Conservation (phyloP, 495 filamentous ascomycete genomes). For the Aspergillus haitiensis region DNA sequence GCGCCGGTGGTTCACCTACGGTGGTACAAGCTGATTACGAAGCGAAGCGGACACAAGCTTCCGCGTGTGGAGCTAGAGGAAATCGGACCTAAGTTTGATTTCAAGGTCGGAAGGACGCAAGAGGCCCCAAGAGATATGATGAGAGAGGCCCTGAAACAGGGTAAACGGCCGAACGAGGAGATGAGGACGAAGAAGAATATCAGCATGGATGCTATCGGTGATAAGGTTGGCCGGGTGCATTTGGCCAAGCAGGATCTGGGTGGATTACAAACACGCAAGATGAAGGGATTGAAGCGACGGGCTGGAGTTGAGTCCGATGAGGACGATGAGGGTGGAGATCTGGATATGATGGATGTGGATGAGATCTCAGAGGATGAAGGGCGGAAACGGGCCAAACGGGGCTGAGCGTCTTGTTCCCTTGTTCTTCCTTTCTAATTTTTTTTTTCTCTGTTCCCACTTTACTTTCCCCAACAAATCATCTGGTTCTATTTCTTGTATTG, state of each 20-base stretch:
- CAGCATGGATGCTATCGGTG: slow-evolving; percentile 83
- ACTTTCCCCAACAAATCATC: too few species aligned
- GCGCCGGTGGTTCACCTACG: slow-evolving; percentile 77
- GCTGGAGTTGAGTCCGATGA: slow-evolving; percentile 54
- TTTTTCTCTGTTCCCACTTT: slow-evolving; percentile 27
- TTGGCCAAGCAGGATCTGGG: slow-evolving; percentile 85
- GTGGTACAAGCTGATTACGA: slow-evolving; percentile 79
- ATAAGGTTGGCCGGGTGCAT: slow-evolving; percentile 94
- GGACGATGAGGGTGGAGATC: slow-evolving; percentile 38
- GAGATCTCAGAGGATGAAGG: slow-evolving; percentile 44
- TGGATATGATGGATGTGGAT: slow-evolving; percentile 49
- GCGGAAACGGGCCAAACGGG: slow-evolving; percentile 40
- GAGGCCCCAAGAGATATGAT: slow-evolving; percentile 71
- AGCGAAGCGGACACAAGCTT: slow-evolving; percentile 79
- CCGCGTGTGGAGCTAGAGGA: slow-evolving; percentile 92
- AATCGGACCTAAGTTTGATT: slow-evolving; percentile 94
- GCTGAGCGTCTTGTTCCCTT: slow-evolving; percentile 24
- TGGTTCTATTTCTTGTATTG: slow-evolving; percentile 12
- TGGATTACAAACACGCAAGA: slow-evolving; percentile 92
- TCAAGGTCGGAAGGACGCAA: slow-evolving; percentile 77
- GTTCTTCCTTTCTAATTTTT: slow-evolving; percentile 13
- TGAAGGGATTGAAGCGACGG: slow-evolving; percentile 94
- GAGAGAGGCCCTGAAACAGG: slow-evolving; percentile 90
- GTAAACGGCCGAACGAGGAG: slow-evolving; percentile 60
- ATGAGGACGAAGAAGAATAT: slow-evolving; percentile 91